Evolutionary conservation across 1,284 basidiomycete species (phyloP).

Genomic region (Moniliella sp.): DNA sequence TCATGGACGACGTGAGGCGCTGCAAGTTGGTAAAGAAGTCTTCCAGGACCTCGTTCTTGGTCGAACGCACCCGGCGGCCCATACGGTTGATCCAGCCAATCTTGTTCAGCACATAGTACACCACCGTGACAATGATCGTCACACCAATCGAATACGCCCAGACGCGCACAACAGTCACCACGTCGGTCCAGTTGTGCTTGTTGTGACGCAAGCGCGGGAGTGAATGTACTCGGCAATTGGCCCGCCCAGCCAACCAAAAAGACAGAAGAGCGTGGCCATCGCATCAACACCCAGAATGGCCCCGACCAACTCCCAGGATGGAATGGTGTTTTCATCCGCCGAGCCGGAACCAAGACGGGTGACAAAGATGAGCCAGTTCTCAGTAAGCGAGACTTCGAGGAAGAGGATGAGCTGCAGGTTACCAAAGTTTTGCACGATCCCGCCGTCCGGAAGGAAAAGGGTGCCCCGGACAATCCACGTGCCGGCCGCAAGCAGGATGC

Average conservation of each 20-base stretch:
- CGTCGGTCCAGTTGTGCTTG: constrained; percentile 38
- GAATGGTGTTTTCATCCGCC: constrained; percentile 35
- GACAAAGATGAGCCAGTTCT: constrained; percentile 42
- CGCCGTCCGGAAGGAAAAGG: constrained; percentile 37
- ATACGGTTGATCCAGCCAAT: constrained; percentile 38
- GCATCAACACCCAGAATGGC: constrained; percentile 41
- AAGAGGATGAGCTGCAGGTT: constrained; percentile 41
- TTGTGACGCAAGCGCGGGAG: too few species aligned
- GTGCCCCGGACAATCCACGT: constrained; percentile 43
- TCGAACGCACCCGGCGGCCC: constrained; percentile 36
- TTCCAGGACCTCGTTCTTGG: constrained; percentile 38
- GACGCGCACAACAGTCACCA: constrained; percentile 41
- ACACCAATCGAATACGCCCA: constrained; percentile 41
- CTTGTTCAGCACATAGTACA: constrained; percentile 36
- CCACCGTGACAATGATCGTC: constrained; percentile 37
- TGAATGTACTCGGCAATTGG: constrained; percentile 29
- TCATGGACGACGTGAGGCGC: constrained; percentile 40
- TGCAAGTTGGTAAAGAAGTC: constrained; percentile 40
- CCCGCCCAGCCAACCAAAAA: constrained; percentile 42
- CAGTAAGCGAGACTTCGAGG: constrained; percentile 42
- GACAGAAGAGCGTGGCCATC: constrained; percentile 39
- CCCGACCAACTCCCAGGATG: constrained; percentile 39
- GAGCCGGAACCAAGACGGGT: constrained; percentile 35
- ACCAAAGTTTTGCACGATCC: constrained; percentile 42
- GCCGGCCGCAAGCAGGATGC: constrained; percentile 38